Evolutionary conservation across 345 rosid genomes (phyloP).

Genomic region (Lumnitzera racemosa): DNA sequence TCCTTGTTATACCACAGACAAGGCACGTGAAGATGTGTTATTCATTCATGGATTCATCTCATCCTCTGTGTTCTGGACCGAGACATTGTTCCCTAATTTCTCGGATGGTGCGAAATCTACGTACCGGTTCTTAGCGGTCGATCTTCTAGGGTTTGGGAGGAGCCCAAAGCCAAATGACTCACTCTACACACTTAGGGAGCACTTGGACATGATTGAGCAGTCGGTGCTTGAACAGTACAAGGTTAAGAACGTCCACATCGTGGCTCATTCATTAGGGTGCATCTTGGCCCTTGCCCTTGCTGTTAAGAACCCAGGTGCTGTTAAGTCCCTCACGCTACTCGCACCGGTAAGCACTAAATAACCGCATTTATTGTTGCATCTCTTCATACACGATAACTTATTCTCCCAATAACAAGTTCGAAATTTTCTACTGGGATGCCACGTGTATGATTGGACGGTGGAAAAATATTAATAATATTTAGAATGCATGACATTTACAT

Average conservation of each 20-base stretch:
- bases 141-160: conserved; percentile 83
- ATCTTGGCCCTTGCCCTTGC: conserved; percentile 93
- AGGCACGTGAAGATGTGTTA: conserved; percentile 65
- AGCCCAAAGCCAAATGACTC: conserved; percentile 97
- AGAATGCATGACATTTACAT: too few relatives aligned
- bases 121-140: conserved; percentile 72
- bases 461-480: neutral
- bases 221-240: conserved; percentile 55
- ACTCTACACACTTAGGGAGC: conserved; percentile 81
- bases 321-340: conserved; percentile 83
- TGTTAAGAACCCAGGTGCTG: conserved; percentile 64
- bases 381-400: neutral
- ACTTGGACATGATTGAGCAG: conserved; percentile 82
- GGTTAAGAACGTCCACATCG: conserved; percentile 85
- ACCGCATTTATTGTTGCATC: neutral
- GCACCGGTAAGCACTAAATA: conserved; percentile 58
- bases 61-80: conserved; percentile 94
- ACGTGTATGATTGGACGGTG: too few relatives aligned
- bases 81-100: conserved; percentile 89
- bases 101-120: conserved; percentile 53
- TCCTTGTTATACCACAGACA: conserved; percentile 19
- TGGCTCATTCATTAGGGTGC: conserved; percentile 98
- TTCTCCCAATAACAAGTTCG: too few relatives aligned
- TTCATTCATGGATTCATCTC: conserved; percentile 99
- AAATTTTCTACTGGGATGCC: too few relatives aligned